These are phyloP conservation scores for Alternaria atra DNA, from an alignment of 2,329 filamentous ascomycete species.

Conservation along the genomic window DNA sequence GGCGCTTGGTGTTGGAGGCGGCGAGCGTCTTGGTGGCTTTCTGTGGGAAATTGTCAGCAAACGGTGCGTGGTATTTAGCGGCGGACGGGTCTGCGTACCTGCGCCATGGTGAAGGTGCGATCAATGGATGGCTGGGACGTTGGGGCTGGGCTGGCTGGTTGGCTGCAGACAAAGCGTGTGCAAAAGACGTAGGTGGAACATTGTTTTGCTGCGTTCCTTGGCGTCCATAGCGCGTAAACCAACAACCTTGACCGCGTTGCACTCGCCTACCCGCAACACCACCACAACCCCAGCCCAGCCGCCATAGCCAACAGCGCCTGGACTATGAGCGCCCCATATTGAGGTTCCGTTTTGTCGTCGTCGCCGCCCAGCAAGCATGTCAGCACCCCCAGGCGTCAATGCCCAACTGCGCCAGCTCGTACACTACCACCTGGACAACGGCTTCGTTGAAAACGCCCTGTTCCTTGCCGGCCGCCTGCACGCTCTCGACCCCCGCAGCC, in stretches of 20 bases:
- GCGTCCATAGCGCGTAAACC: constrained; percentile 3
- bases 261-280: constrained; percentile 13
- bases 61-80: neutral
- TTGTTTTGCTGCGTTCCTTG: constrained; percentile 7
- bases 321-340: constrained; percentile 16
- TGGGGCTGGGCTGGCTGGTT: neutral
- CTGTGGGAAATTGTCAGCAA: constrained; percentile 49
- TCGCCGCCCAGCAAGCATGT: constrained; percentile 55
- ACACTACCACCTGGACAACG: constrained; percentile 85
- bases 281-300: constrained; percentile 7
- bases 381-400: constrained; percentile 64
- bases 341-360: constrained; percentile 17
- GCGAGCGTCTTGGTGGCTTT: constrained; percentile 70
- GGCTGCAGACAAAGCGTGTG: neutral
- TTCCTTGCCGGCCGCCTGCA: constrained; percentile 90
- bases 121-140: neutral
- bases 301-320: neutral
- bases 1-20: constrained; percentile 77
- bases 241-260: constrained; percentile 17
- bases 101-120: constrained; percentile 12
- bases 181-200: constrained; percentile 1
- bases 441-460: constrained; percentile 85
- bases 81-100: constrained; percentile 1
- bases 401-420: constrained; percentile 71
- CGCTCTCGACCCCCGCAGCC: constrained; percentile 81